A percentile compares a stretch with the other conserved stretches of the same genome.
Conservation (phyloP, 371 early-diverging fungal genomes). For the Saksenaea oblongispora region DNA sequence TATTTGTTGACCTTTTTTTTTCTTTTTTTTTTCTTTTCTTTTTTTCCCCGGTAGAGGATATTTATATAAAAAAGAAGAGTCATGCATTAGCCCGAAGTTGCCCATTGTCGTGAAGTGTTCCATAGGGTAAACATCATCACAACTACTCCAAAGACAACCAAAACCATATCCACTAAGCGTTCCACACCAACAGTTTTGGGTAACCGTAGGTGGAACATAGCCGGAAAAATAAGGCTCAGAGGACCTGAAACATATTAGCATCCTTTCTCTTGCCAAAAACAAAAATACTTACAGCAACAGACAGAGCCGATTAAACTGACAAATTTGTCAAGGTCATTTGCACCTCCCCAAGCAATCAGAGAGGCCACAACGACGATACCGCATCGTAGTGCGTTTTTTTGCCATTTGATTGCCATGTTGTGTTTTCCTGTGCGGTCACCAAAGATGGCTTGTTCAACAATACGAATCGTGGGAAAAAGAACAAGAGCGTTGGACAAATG, state of each 20-base stretch:
- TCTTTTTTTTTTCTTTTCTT: background rate
- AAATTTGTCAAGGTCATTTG: constrained; percentile 84
- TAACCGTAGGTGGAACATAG: constrained; percentile 39
- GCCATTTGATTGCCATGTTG: constrained; percentile 69
- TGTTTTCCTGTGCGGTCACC: constrained; percentile 46
- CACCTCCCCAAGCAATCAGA: constrained; percentile 76
- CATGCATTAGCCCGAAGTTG: constrained; percentile 5
- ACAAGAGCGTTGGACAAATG: constrained; percentile 84
- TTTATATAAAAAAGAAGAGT: background rate
- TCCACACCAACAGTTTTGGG: constrained; percentile 42
- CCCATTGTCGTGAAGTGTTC: constrained; percentile 44
- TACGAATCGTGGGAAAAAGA: constrained; percentile 87
- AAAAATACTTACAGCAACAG: constrained; percentile 65
- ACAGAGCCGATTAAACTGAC: constrained; percentile 89
- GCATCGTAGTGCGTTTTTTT: constrained; percentile 84
- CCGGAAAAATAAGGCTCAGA: constrained; percentile 46
- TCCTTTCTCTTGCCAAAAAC: constrained; percentile 15
- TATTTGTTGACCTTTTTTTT: background rate
- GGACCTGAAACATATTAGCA: constrained; percentile 26
- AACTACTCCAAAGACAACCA: constrained; percentile 72
- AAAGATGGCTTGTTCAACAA: constrained; percentile 76
- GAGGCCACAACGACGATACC: constrained; percentile 67
- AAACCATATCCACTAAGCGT: constrained; percentile 55
- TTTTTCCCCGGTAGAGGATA: background rate
- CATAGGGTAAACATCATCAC: constrained; percentile 78